Evolutionary conservation across 306 rosid species (phyloP), one percentile per base, ranked within the genome.

Genomic region (Phaseolus lunatus): DNA sequence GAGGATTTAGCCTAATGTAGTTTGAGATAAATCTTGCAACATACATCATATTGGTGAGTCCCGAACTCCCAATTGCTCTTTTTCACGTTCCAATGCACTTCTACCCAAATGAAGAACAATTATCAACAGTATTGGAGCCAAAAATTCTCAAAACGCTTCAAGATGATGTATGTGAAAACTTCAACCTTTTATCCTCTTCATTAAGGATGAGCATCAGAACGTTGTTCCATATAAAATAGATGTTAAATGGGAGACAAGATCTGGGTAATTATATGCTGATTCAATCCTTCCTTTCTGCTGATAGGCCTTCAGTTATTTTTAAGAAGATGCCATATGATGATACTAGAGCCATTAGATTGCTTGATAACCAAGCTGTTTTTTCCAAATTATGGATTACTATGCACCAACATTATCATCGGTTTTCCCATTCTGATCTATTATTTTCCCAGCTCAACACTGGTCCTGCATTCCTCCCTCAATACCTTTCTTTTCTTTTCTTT

Each of bases 291-390:
- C 80, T 5, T 15, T 35, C 65, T 9, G 9, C 59, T 22, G 61
- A 62, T 47, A 12, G 15, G 20, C 79, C 62, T 19, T 47, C 56
- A 75, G 79, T 31, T 76, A 49, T 64, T 19, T 48, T 48, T 35
- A 19, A 50, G 37, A 62, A 63, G 79, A 62, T 39, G 3, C 2
- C 13, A 39, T 44, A 44, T 59, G 45, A 43, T 12, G 16, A 72
- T 18, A 53, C 4, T 54, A 3, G 2, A 35, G 23, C 35, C 31
- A 33, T 52, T 22, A 20, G 52, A 72, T 3, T 20, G 49, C 48
- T 52, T 50, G 27, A 23, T 44, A 9, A 22, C 43, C 8, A 27
- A 58, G 27, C 44, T 26, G 50, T 23, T 62, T 47, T 47, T 29
- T 19, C 11, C 47, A 29, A 61, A 7, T 44, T 33, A 33, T 33